phyloP scores from a whole-genome alignment of 257 asterid species.

The Mentha longifolia region DNA sequence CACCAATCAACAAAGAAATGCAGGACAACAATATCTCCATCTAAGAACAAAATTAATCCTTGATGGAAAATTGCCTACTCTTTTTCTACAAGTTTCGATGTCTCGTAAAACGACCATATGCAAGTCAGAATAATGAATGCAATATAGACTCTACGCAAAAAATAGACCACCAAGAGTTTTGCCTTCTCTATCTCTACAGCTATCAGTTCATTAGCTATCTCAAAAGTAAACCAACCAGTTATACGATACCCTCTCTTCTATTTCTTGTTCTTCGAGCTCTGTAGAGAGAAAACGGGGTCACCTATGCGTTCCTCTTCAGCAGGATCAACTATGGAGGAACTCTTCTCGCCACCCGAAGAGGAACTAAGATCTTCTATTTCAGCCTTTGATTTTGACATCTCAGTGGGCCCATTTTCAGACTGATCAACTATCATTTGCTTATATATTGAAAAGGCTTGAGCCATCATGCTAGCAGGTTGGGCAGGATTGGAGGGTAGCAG shows the following conservation, averaged over 20 bases:
- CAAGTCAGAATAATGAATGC: background rate
- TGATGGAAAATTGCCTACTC: background rate
- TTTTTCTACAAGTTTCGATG: too few relatives aligned
- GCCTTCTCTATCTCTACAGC: too few relatives aligned
- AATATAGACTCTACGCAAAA: too few relatives aligned
- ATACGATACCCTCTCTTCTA: slow-evolving; percentile 25
- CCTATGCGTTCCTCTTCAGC: slow-evolving; percentile 20
- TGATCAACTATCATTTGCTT: slow-evolving; percentile 53
- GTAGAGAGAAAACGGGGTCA: slow-evolving; percentile 49
- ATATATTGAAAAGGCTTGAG: slow-evolving; percentile 66
- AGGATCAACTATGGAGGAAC: slow-evolving; percentile 19
- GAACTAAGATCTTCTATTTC: slow-evolving; percentile 30
- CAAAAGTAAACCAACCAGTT: slow-evolving; percentile 13
- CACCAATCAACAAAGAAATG: slow-evolving; percentile 5
- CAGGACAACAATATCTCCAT: background rate
- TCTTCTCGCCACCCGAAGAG: slow-evolving; percentile 33
- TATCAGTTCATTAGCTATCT: too few relatives aligned
- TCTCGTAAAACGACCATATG: slow-evolving; percentile 1
- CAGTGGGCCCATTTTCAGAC: slow-evolving; percentile 24
- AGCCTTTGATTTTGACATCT: slow-evolving; percentile 30
- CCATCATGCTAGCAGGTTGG: slow-evolving; percentile 73
- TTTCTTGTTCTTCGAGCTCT: slow-evolving; percentile 42
- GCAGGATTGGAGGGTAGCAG: slow-evolving; percentile 77
- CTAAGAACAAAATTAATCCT: slow-evolving; percentile 4
- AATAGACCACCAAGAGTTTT: too few relatives aligned